Base-by-base conservation (phyloP, 2,329 filamentous ascomycete genomes). In the Fusarium ramigenum region DNA sequence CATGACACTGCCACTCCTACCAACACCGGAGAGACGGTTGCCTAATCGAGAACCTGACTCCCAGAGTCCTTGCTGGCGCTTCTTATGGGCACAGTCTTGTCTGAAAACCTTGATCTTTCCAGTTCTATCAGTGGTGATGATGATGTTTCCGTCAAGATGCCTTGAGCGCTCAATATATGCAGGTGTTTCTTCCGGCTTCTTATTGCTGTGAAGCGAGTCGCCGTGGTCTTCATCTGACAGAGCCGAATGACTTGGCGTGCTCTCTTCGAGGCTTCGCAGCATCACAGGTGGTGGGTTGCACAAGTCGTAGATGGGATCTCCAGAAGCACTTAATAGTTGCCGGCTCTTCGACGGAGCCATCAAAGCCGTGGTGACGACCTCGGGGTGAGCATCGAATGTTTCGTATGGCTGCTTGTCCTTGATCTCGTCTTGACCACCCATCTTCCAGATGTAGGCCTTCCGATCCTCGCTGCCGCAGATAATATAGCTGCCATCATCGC, bases 201-300 rank as follows among this genome's bases (percentile, higher is more conserved):
- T 86, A 70, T 63, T 67, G 65, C 68, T 66, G 5, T 65, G 81
- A 65, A 68, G 79, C 72, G 66, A 75, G 19, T 76, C 75, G 78
- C 83, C 75, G n/a, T 84, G 78, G 53, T 81, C 79, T 10, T 72
- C 77, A 18, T 84, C 82, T 9, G 81, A 81, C 18, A 84, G 77
- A 5, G 80, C 81, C 5, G 81, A 81, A 63, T 85, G 83, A 62
- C 83, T 88, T 12, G 79, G 79, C 4, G 82, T 83, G 36, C 82
- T 83, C 77, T 96, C 93, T 25, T 92, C 90, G 32, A 91, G 88
- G 73, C 92, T 95, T 69, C 95, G 86, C 23, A 98, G 86, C 11
- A 91, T 95, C 21, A 98, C 91, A 0, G 96, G 95, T 0, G 96
- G 96, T 9, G 96, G 96, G 76, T 98, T 98, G 85, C 96, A 98